phyloP scores from a whole-genome alignment of 495 filamentous ascomycete genomes.

The Elaphomyces granulatus region DNA sequence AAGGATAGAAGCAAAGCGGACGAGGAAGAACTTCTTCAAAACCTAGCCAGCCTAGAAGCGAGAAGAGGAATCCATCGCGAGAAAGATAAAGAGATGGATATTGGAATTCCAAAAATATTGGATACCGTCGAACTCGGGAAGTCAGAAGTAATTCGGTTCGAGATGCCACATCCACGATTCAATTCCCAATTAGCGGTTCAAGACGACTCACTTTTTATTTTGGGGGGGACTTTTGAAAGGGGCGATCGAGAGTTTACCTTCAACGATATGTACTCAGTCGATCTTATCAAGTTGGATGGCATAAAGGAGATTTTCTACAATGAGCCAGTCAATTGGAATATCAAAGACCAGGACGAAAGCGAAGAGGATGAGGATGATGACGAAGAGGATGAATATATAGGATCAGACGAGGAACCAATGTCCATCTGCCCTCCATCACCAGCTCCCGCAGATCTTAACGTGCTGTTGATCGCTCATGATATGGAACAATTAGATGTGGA shows the following conservation, averaged over 20 bases:
- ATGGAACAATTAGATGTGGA: slow-evolving; percentile 47
- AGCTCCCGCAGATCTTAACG: slow-evolving; percentile 22
- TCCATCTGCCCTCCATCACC: slow-evolving; percentile 25
- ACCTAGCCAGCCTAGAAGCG: slow-evolving; percentile 65
- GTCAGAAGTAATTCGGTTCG: slow-evolving; percentile 39
- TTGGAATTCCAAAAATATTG: slow-evolving; percentile 30
- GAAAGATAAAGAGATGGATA: slow-evolving; percentile 41
- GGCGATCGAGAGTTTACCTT: slow-evolving; percentile 89
- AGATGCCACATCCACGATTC: slow-evolving; percentile 77
- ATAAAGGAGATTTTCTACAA: slow-evolving; percentile 76
- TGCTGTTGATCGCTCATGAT: slow-evolving; percentile 36
- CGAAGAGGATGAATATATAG: slow-evolving; percentile 51
- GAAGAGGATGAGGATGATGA: slow-evolving; percentile 57
- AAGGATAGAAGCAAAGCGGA: slow-evolving; percentile 63
- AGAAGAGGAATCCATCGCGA: slow-evolving; percentile 44
- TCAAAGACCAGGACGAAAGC: slow-evolving; percentile 49
- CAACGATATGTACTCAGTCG: slow-evolving; percentile 83
- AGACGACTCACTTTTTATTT: slow-evolving; percentile 82
- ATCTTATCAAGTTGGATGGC: slow-evolving; percentile 83
- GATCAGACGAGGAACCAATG: slow-evolving; percentile 37
- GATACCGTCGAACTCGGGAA: slow-evolving; percentile 39
- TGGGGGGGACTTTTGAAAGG: slow-evolving; percentile 89
- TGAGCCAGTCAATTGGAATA: slow-evolving; percentile 77
- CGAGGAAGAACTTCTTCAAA: slow-evolving; percentile 77
- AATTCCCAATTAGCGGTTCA: slow-evolving; percentile 83